These are phyloP conservation scores for Arxiozyma heterogenica DNA, from an alignment of 1,139 yeast species.

Conservation along the genomic window DNA sequence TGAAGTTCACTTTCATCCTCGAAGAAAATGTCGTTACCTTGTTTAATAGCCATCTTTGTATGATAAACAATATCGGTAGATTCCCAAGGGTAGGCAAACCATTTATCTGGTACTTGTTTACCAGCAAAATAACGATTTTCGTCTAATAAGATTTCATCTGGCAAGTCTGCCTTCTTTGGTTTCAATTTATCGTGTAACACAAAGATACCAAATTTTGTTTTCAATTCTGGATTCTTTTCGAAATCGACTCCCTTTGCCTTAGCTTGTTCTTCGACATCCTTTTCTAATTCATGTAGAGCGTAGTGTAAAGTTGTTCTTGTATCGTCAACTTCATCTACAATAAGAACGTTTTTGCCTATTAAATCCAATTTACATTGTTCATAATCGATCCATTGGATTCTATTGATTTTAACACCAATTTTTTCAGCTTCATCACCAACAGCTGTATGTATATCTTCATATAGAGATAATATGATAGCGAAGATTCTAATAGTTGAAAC, in stretches of 20 bases:
- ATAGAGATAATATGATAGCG: conserved; percentile 54
- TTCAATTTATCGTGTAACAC: conserved; percentile 90
- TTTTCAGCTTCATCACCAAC: conserved; percentile 37
- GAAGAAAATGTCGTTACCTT: conserved; percentile 47
- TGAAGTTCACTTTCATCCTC: not conserved
- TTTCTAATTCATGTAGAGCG: conserved; percentile 48
- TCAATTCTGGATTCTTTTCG: conserved; percentile 33
- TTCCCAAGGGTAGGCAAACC: conserved; percentile 99
- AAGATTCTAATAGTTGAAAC: conserved; percentile 54
- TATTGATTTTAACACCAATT: conserved; percentile 51
- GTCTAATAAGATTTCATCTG: conserved; percentile 37
- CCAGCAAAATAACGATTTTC: conserved; percentile 73
- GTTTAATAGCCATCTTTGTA: conserved; percentile 69
- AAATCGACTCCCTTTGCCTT: conserved; percentile 35
- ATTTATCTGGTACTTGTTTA: conserved; percentile 77
- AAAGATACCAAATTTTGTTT: conserved; percentile 75
- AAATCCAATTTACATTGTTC: conserved; percentile 43
- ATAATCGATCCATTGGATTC: conserved; percentile 63
- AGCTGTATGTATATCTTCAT: conserved; percentile 44
- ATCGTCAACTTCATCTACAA: conserved; percentile 65
- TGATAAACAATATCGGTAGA: conserved; percentile 83
- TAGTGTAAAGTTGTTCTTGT: conserved; percentile 58
- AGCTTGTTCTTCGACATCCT: conserved; percentile 47
- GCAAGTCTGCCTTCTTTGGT: conserved; percentile 69
- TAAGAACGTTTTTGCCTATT: conserved; percentile 51